Base-by-base conservation (phyloP, 345 rosid genomes). In the Nephelium lappaceum region DNA sequence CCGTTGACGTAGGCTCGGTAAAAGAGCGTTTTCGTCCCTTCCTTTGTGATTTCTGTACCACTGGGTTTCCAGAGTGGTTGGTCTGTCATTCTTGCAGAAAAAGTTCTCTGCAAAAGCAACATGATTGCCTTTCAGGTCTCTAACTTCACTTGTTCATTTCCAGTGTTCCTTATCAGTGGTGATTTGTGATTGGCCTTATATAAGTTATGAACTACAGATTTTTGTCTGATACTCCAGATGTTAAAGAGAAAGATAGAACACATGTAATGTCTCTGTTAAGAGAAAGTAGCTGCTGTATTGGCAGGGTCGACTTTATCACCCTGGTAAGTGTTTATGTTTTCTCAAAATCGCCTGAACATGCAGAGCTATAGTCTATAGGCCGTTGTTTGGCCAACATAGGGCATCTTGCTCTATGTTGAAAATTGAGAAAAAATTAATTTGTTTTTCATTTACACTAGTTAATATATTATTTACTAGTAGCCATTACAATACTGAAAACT, bases 231-330 rank as follows among this genome's bases (percentile, higher is more conserved):
- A 74, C 38, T 72, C 39, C 80, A 83, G 89, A 84, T 80, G 77
- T 64, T 8, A 31, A 73, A 79, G 90, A 83, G 62, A 66, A 60
- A 67, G 47, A 47, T 41, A 45, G 38, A 63, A n/a, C 27, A 19
- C 71, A 71, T 58, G 49, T 10, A 58, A 73, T 31, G 42, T 61
- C 73, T 78, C 79, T 80, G 18, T 80, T 64, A 39, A 58, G 84
- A 79, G 86, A 84, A 82, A 73, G 69, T 69, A 71, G 75, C 65
- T 78, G 89, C n/a, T 93, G 94, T 79, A 42, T 91, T 38, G 90
- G 95, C 7, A 92, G 95, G n/a, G 86, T 95, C 67, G 92, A 93
- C 85, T 91, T 93, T 81, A 81, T 95, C 81, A 91, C 93, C 77
- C 71, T 95, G 97, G 97, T 95, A 92, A 60, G 82, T 4, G 18